A percentile compares a stretch with the other conserved stretches of the same genome.
phyloP scores from a whole-genome alignment of 371 early-diverging fungal species.

The Nematocida sp. region DNA sequence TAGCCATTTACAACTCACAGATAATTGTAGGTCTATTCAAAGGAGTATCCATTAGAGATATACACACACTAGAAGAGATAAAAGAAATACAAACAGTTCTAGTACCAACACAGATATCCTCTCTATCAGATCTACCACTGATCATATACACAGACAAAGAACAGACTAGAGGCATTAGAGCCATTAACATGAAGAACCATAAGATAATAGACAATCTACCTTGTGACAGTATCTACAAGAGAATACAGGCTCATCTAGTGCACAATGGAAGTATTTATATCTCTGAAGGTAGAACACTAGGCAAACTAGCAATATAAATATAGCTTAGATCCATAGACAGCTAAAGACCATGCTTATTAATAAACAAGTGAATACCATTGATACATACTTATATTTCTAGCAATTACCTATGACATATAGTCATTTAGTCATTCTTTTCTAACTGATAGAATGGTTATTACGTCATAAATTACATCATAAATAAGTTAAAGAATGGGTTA shows the following conservation, averaged over 20 bases:
- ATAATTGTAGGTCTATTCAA: background rate
- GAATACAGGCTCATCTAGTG: background rate
- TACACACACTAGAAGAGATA: background rate
- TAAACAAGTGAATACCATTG: too few relatives aligned
- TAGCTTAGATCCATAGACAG: background rate
- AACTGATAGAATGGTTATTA: too few relatives aligned
- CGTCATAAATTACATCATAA: too few relatives aligned
- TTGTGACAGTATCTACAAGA: background rate
- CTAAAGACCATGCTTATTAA: too few relatives aligned
- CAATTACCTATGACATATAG: too few relatives aligned
- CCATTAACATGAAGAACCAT: constrained; percentile 2
- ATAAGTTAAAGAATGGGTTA: too few relatives aligned
- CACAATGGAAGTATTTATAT: background rate
- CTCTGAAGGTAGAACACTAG: background rate
- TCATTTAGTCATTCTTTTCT: too few relatives aligned
- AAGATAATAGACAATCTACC: constrained; percentile 26
- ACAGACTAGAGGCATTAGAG: constrained; percentile 17
- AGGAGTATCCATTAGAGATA: background rate
- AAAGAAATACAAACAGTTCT: constrained; percentile 6
- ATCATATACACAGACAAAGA: constrained; percentile 20
- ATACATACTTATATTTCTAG: too few relatives aligned
- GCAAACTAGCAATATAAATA: background rate
- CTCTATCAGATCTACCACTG: background rate
- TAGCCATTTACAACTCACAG: background rate
- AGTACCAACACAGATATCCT: background rate